Percentiles rank a stretch among this genome's conserved stretches.
These are phyloP conservation scores for Termitomyces sp. DNA, from an alignment of 1,284 basidiomycete genomes.

Conservation along the genomic window DNA sequence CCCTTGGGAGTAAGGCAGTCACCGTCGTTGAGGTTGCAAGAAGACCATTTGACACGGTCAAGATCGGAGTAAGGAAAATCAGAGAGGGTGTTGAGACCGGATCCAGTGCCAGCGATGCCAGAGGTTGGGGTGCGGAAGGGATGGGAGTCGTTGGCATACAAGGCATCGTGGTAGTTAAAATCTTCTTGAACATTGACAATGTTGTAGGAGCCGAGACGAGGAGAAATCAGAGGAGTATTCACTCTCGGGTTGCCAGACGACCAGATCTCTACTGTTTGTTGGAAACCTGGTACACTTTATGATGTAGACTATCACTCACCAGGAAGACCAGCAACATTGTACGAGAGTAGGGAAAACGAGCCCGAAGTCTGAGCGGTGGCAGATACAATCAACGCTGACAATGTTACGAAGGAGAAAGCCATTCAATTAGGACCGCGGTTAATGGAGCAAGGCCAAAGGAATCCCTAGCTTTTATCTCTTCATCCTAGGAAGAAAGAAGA, in stretches of 20 bases:
- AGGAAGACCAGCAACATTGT: constrained; percentile 31
- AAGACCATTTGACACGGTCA: constrained; percentile 28
- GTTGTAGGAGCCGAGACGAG: constrained; percentile 27
- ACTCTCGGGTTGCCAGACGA: constrained; percentile 27
- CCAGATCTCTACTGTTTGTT: constrained; percentile 19
- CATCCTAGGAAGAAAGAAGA: neutral
- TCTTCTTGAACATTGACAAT: constrained; percentile 36
- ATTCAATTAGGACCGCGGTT: neutral
- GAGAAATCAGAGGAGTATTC: constrained; percentile 29
- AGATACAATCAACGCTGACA: constrained; percentile 1
- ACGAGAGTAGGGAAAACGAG: constrained; percentile 25
- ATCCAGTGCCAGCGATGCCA: constrained; percentile 30
- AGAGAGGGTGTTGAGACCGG: constrained; percentile 34
- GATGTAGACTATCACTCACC: constrained; percentile 15
- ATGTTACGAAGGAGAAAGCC: neutral
- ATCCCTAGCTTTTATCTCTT: constrained; percentile 1
- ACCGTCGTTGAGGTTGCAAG: constrained; percentile 26
- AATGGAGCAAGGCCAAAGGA: too few relatives aligned
- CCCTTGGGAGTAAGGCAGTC: constrained; percentile 38
- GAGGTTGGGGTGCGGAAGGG: constrained; percentile 32
- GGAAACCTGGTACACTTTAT: neutral
- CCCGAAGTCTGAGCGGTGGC: constrained; percentile 13
- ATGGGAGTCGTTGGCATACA: constrained; percentile 31
- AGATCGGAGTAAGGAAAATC: constrained; percentile 30
- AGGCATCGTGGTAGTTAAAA: constrained; percentile 34